Conservation (phyloP, 345 rosid species). For the Anacardium occidentale region DNA sequence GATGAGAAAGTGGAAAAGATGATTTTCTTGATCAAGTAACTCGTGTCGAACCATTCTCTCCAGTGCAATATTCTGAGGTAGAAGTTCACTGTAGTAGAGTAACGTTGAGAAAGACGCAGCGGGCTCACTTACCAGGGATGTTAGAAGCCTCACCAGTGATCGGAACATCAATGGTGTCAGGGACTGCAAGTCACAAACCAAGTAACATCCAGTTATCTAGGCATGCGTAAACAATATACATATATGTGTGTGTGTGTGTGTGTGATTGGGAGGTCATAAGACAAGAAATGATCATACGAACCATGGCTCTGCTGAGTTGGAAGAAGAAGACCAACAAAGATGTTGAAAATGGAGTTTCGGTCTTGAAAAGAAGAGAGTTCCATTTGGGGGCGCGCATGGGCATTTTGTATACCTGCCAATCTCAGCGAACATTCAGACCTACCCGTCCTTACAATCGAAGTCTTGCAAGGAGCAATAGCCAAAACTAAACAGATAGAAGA, state of each 20-base stretch:
- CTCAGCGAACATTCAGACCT: slow-evolving; percentile 42
- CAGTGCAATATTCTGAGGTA: slow-evolving; percentile 40
- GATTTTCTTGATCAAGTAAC: slow-evolving; percentile 42
- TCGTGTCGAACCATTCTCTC: slow-evolving; percentile 45
- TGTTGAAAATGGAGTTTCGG: not conserved
- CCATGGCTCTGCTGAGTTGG: slow-evolving; percentile 30
- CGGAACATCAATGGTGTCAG: slow-evolving; percentile 40
- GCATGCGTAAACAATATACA: no score
- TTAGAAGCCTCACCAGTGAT: slow-evolving; percentile 38
- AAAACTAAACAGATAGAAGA: not conserved
- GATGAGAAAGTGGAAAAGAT: slow-evolving; percentile 52
- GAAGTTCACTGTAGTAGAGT: slow-evolving; percentile 46
- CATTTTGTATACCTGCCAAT: slow-evolving; percentile 17
- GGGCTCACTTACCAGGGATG: slow-evolving; percentile 33
- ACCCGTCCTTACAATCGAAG: slow-evolving; percentile 22
- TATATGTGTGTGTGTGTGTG: no score
- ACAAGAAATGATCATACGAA: slow-evolving; percentile 11
- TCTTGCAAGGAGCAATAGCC: not conserved
- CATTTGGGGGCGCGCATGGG: not conserved
- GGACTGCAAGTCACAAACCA: slow-evolving; percentile 31
- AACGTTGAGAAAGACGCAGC: slow-evolving; percentile 42
- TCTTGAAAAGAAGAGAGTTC: not conserved
- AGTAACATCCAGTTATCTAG: no score
- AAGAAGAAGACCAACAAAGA: not conserved
- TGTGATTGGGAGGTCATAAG: no score